A percentile compares a stretch with the other conserved stretches of the same genome.
phyloP scores from a whole-genome alignment of 2,329 filamentous ascomycete species.

The Xylariaceae sp. region DNA sequence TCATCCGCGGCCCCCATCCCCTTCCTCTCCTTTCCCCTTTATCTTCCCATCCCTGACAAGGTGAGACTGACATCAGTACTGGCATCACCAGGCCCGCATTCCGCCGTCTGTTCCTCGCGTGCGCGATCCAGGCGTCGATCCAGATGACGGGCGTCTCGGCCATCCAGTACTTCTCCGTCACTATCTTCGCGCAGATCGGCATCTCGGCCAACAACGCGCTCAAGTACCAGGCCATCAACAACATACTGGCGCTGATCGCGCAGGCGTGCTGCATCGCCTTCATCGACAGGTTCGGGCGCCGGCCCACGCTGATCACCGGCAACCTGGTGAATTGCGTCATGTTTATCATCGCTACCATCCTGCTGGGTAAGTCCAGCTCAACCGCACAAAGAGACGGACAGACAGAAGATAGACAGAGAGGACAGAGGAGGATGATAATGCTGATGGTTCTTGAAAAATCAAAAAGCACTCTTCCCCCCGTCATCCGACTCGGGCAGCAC shows the following conservation, averaged over 20 bases:
- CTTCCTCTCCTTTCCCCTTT: neutral
- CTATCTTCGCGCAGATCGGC: constrained; percentile 62
- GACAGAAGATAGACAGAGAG: too few relatives aligned
- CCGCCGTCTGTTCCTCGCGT: constrained; percentile 63
- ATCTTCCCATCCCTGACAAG: neutral
- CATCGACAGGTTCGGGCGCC: constrained; percentile 63
- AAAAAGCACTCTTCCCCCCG: constrained; percentile 50
- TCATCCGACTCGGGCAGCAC: constrained; percentile 39
- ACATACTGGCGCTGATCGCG: constrained; percentile 60
- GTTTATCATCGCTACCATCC: constrained; percentile 59
- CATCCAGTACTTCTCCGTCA: constrained; percentile 67
- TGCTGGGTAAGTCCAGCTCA: constrained; percentile 34
- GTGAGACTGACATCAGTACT: too few relatives aligned
- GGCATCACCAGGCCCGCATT: constrained; percentile 44
- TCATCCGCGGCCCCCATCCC: too few relatives aligned
- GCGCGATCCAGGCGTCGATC: constrained; percentile 59
- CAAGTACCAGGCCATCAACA: constrained; percentile 70
- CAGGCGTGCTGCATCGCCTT: constrained; percentile 61
- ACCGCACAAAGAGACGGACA: too few relatives aligned
- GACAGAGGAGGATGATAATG: too few relatives aligned
- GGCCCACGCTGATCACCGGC: constrained; percentile 64
- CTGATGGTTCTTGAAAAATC: too few relatives aligned
- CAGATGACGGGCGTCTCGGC: constrained; percentile 72
- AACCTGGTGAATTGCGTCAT: constrained; percentile 65
- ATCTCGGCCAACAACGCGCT: constrained; percentile 58